Evolutionary conservation across 169 alveolate genomes (phyloP), one percentile per base, ranked within the genome.

Genomic region (Plasmodium adleri): DNA sequence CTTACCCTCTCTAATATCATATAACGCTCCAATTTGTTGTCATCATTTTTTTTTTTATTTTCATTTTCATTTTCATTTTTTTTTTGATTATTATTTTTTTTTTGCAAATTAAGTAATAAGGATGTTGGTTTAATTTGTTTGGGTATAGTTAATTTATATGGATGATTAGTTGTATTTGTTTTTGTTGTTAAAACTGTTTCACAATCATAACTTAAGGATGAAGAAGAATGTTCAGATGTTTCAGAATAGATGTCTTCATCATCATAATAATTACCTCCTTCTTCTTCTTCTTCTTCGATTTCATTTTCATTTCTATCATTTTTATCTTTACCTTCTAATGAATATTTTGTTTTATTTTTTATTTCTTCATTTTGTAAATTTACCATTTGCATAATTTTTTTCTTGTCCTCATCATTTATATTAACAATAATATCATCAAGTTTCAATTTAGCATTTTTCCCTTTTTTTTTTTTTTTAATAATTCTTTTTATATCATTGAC

Each of bases 151-250:
- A 94, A 80, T 66, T 90, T 86, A 52, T 73, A 88, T 1, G 96
- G 96, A 49, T 93, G 95, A 72, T 94, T 94, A 39, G 95, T 92
- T 47, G 93, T 88, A 80, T 94, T 94, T 22, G 95, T 92, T 64
- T 94, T 91, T 50, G 96, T 94, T 47, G 96, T 93, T 17, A 94
- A 88, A 50, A 94, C 93, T 15, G 96, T 94, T 68, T 94, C 94
- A 39, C 93, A 94, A 71, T 94, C 95, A 93, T 93, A 91, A 39
- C 43, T 52, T n/a, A 64, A 54, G 10, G 43, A 52, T 22, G n/a
- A 8, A 43, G 60, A 72, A 6, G 91, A 43, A 8, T n/a, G 15
- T 13, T 47, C 72, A 7, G 76, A 60, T 10, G 6, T 24, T 32
- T 32, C 45, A 8, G 45, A 32, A 32, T 32, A 32, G 45, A 7